Conservation (phyloP, 495 filamentous ascomycete genomes). For the Friedmanniomyces endolithicus region DNA sequence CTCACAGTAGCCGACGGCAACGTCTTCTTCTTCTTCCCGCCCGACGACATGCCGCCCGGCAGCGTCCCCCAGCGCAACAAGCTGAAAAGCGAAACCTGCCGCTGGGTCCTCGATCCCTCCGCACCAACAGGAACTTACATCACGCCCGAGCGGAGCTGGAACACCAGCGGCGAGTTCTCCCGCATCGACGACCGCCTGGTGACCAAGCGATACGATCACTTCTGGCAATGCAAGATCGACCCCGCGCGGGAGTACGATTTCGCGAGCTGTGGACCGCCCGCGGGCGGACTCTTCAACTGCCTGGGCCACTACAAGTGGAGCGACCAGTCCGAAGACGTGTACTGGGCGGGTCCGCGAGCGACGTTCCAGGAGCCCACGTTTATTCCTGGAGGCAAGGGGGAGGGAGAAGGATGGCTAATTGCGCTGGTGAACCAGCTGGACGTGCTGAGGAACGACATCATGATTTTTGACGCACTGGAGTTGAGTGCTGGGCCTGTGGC, state of each 20-base stretch:
- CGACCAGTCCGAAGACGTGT: conserved; percentile 16
- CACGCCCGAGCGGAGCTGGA: conserved; percentile 27
- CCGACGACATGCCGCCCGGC: conserved; percentile 10
- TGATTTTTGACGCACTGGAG: conserved; percentile 22
- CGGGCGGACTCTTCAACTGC: conserved; percentile 23
- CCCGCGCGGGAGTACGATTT: conserved; percentile 17
- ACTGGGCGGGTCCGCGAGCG: conserved; percentile 18
- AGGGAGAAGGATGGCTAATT: conserved; percentile 46
- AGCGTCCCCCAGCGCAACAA: conserved; percentile 22
- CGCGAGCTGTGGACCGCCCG: conserved; percentile 17
- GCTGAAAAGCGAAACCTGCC: conserved; percentile 37
- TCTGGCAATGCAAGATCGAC: conserved; percentile 30
- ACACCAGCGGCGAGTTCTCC: conserved; percentile 45
- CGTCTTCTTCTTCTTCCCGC: conserved; percentile 26
- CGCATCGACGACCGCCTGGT: conserved; percentile 47
- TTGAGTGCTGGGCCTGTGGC: conserved; percentile 18
- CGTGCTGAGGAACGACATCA: conserved; percentile 23
- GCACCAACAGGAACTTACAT: conserved; percentile 27
- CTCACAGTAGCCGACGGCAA: conserved; percentile 36
- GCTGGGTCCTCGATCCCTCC: conserved; percentile 43
- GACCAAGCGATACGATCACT: conserved; percentile 41
- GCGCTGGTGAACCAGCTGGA: conserved; percentile 39
- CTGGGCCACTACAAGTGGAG: conserved; percentile 22
- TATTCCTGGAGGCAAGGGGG: conserved; percentile 36
- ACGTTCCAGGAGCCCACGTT: conserved; percentile 46